Percentiles rank a stretch among this genome's conserved stretches.
phyloP scores from a whole-genome alignment of 306 rosid species.

The Vicia sativa region DNA sequence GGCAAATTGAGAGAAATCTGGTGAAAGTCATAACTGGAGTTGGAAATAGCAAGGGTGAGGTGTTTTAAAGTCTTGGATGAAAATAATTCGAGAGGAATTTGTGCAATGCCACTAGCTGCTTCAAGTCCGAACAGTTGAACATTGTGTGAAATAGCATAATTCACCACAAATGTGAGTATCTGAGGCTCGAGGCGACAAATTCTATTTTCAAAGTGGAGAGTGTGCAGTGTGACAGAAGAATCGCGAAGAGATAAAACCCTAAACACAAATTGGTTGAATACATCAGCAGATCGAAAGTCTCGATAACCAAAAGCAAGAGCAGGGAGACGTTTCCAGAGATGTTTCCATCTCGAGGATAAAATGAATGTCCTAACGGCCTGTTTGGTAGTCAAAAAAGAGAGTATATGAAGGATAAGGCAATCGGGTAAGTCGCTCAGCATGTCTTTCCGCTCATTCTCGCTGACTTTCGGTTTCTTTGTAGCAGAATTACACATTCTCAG shows the following conservation, averaged over 20 bases:
- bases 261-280: conserved; percentile 24
- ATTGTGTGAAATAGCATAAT: background rate
- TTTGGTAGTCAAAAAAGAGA: background rate
- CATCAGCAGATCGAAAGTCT: background rate
- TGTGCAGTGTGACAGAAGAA: background rate
- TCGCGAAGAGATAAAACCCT: conserved; percentile 18
- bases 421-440: background rate
- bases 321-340: background rate
- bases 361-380: background rate
- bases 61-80: background rate
- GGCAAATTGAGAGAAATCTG: too few relatives aligned
- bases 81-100: background rate
- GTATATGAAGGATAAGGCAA: background rate
- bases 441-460: background rate
- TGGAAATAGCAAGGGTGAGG: background rate
- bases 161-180: background rate
- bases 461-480: background rate
- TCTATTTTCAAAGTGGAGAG: conserved; percentile 13
- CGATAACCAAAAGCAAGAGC: background rate
- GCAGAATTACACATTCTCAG: background rate
- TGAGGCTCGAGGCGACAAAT: background rate
- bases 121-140: conserved; percentile 1
- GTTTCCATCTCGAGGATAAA: background rate
- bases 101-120: background rate
- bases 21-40: too few relatives aligned